Conservation (phyloP, 83 land plant genomes). For the Picea engelmannii region DNA sequence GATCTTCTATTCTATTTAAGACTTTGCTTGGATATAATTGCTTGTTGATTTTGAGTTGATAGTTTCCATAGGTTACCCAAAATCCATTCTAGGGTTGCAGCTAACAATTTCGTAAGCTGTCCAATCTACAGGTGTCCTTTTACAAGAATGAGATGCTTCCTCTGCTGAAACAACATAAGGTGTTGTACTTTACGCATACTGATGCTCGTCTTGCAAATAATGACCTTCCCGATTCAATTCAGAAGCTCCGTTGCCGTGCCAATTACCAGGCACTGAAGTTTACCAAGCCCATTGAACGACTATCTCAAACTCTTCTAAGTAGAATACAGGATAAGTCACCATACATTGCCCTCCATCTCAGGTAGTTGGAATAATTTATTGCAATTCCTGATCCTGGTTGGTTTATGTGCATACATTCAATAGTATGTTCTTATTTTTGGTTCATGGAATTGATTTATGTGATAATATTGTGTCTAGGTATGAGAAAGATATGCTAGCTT, state of each 20-base stretch:
- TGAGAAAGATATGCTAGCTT: slow-evolving; percentile 57
- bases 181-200: slow-evolving; percentile 36
- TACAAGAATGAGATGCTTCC: slow-evolving; percentile 38
- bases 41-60: background rate
- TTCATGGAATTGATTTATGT: background rate
- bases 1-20: background rate
- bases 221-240: slow-evolving; percentile 32
- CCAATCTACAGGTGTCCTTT: slow-evolving; percentile 27
- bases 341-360: slow-evolving; percentile 43
- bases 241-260: slow-evolving; percentile 37
- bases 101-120: background rate
- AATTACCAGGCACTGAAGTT: slow-evolving; percentile 41
- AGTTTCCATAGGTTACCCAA: background rate
- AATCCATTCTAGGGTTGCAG: background rate
- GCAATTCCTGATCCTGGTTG: background rate
- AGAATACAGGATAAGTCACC: slow-evolving; percentile 21
- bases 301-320: slow-evolving; percentile 21
- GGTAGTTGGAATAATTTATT: slow-evolving; percentile 18
- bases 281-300: slow-evolving; percentile 26
- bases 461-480: slow-evolving; percentile 24
- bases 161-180: slow-evolving; percentile 41
- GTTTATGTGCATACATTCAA: background rate
- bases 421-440: background rate
- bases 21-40: background rate
- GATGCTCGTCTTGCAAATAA: slow-evolving; percentile 49